A percentile compares a stretch with the other conserved stretches of the same genome.
These are phyloP conservation scores for Phytophthora sp. DNA, from an alignment of 352 stramenopile genomes.

Conservation along the genomic window DNA sequence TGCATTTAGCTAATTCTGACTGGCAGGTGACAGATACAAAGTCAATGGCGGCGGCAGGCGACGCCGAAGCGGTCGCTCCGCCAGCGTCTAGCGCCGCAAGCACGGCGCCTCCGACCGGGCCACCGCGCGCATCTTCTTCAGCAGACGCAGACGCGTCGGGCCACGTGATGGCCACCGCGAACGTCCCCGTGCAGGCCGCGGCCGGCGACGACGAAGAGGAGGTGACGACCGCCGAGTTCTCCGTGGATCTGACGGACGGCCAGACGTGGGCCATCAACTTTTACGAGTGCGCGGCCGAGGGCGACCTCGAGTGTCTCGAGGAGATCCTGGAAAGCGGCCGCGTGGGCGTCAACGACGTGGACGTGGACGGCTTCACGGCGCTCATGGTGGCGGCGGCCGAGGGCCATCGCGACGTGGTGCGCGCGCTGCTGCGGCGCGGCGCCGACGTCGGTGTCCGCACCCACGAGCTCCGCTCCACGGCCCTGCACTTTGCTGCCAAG, in stretches of 20 bases:
- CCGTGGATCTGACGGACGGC: constrained; percentile 59
- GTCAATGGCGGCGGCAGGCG: constrained; percentile 11
- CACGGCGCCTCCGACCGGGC: neutral
- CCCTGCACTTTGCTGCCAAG: constrained; percentile 84
- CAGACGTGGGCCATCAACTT: constrained; percentile 75
- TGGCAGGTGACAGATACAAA: neutral
- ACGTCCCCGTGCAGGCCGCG: neutral
- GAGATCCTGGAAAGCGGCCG: constrained; percentile 65
- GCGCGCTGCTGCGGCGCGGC: constrained; percentile 58
- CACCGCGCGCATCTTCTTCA: constrained; percentile 1
- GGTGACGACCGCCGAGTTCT: constrained; percentile 67
- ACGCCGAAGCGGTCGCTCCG: neutral
- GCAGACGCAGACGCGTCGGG: neutral
- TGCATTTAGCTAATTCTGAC: constrained; percentile 1
- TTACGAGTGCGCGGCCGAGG: constrained; percentile 74
- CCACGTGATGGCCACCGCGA: neutral
- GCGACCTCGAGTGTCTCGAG: constrained; percentile 64
- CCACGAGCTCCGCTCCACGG: constrained; percentile 76
- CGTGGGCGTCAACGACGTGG: constrained; percentile 70
- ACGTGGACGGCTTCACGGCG: constrained; percentile 86
- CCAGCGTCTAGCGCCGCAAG: neutral
- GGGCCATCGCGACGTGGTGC: constrained; percentile 62
- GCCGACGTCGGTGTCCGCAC: constrained; percentile 70
- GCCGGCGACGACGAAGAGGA: constrained; percentile 54
- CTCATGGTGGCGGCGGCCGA: constrained; percentile 86